Evolutionary conservation across 1,284 basidiomycete genomes (phyloP).

Genomic region (Boletus sp.): DNA sequence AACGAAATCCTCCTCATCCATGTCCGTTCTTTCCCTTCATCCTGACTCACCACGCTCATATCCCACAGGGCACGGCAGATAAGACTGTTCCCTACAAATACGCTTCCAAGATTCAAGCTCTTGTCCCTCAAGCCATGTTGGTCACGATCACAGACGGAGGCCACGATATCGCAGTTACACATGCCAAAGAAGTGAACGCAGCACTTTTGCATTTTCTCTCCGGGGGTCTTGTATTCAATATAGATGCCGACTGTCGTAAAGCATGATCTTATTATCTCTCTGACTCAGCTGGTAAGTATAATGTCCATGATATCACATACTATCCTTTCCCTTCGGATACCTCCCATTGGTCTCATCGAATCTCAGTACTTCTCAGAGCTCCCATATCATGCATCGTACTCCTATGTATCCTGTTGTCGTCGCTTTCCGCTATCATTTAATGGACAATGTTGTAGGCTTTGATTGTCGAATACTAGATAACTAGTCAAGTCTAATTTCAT

Average conservation of each 20-base stretch:
- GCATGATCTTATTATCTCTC: neutral
- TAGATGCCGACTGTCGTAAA: neutral
- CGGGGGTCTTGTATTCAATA: neutral
- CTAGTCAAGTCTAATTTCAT: neutral
- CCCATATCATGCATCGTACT: neutral
- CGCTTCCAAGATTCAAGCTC: slow-evolving; percentile 49
- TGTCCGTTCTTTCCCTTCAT: slow-evolving; percentile 39
- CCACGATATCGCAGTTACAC: slow-evolving; percentile 64
- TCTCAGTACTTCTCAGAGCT: neutral
- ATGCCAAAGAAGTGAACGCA: slow-evolving; percentile 44
- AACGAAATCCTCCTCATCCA: slow-evolving; percentile 61
- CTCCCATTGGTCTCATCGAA: neutral
- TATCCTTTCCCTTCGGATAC: slow-evolving; percentile 6
- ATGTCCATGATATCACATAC: slow-evolving; percentile 9
- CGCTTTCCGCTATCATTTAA: neutral
- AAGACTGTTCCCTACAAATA: slow-evolving; percentile 62
- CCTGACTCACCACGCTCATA: neutral
- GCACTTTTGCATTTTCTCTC: slow-evolving; percentile 43
- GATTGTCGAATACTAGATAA: neutral
- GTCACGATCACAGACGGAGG: slow-evolving; percentile 58
- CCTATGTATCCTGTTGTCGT: slow-evolving; percentile 17
- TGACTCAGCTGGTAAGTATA: neutral
- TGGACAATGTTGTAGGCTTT: slow-evolving; percentile 12
- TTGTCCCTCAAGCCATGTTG: slow-evolving; percentile 54
- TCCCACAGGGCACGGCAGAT: slow-evolving; percentile 62